These are phyloP conservation scores for Gremmenia infestans DNA, from an alignment of 2,329 filamentous ascomycete genomes.

Conservation along the genomic window DNA sequence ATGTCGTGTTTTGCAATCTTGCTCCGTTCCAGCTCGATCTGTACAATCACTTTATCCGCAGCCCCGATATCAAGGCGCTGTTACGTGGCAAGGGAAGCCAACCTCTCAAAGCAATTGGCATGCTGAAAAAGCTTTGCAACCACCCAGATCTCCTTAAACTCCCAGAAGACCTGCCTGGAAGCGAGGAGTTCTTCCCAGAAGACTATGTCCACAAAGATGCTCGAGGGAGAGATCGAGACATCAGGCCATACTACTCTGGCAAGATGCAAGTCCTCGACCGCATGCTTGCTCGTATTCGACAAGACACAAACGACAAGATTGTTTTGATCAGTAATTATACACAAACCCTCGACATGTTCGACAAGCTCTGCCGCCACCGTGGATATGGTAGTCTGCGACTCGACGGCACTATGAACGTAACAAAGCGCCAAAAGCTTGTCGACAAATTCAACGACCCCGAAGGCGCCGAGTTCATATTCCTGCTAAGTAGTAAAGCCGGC, in stretches of 20 bases:
- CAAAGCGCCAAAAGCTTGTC: conserved; percentile 92
- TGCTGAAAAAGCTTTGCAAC: conserved; percentile 98
- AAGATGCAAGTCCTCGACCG: conserved; percentile 98
- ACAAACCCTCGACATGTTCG: conserved; percentile 90
- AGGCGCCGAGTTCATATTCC: conserved; percentile 84
- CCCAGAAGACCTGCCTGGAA: conserved; percentile 77
- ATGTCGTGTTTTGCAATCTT: conserved; percentile 96
- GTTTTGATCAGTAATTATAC: conserved; percentile 99
- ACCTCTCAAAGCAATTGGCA: conserved; percentile 90
- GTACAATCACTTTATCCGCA: conserved; percentile 96
- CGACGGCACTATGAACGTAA: conserved; percentile 96
- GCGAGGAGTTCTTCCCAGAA: conserved; percentile 73
- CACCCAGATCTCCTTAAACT: conserved; percentile 90
- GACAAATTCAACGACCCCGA: conserved; percentile 96
- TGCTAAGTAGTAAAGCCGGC: conserved; percentile 95
- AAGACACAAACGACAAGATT: conserved; percentile 98
- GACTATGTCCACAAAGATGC: conserved; percentile 86
- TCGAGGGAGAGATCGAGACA: conserved; percentile 82
- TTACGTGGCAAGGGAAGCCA: conserved; percentile 92
- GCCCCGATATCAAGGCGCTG: conserved; percentile 87
- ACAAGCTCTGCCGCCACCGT: conserved; percentile 78
- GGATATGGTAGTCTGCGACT: conserved; percentile 83
- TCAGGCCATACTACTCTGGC: conserved; percentile 94
- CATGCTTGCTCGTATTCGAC: conserved; percentile 92
- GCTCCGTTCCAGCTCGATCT: conserved; percentile 88